A percentile compares a stretch with the other conserved stretches of the same genome.
These are phyloP conservation scores for Neonectria magnoliae DNA, from an alignment of 2,329 filamentous ascomycete genomes.

Conservation along the genomic window DNA sequence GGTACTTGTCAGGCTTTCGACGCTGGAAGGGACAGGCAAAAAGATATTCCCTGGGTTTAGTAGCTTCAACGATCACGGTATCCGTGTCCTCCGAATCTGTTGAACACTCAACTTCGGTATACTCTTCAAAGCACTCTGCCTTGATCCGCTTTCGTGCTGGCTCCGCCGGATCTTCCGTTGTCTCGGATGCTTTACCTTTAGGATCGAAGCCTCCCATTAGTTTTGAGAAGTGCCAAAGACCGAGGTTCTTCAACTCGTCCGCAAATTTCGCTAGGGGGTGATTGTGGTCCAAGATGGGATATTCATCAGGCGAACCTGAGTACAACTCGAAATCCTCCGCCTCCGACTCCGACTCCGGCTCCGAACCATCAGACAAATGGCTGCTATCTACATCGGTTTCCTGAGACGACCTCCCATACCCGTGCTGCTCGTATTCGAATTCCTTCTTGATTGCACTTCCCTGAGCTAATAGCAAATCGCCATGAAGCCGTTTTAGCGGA, in stretches of 20 bases:
- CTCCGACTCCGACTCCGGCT: not conserved
- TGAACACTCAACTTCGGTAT: not conserved
- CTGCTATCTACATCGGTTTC: not conserved
- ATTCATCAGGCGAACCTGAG: not conserved
- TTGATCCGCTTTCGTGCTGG: not conserved
- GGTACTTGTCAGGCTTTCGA: not conserved
- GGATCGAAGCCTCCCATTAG: not conserved
- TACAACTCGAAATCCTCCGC: not conserved
- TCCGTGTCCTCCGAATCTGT: not conserved
- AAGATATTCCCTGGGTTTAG: too few species aligned
- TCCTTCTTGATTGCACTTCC: not conserved
- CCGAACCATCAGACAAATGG: not conserved
- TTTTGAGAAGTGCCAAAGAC: not conserved
- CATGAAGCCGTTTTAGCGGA: too few species aligned
- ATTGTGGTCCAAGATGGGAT: not conserved
- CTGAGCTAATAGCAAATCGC: not conserved
- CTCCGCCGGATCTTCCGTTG: not conserved
- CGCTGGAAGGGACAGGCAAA: constrained; percentile 1
- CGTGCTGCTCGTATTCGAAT: not conserved
- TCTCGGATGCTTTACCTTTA: not conserved
- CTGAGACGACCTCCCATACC: not conserved
- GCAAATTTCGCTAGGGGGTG: not conserved
- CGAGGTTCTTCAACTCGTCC: not conserved
- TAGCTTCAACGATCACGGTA: not conserved
- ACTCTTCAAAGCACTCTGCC: not conserved